Evolutionary conservation across 495 filamentous ascomycete species (phyloP).

Genomic region (Aspergillus coremiiformis): DNA sequence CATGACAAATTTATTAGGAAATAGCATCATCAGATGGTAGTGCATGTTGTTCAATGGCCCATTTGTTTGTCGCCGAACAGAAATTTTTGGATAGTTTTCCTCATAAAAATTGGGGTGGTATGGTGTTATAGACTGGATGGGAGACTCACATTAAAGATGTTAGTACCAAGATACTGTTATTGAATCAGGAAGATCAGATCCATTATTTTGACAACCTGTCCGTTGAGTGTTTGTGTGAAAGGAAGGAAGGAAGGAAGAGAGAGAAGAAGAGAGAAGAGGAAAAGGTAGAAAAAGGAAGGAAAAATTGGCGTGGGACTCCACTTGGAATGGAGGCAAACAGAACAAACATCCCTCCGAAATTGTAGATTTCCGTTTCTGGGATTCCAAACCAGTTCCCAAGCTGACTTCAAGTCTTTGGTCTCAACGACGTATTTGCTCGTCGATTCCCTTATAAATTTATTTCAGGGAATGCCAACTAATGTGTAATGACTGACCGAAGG

Average conservation of each 20-base stretch:
- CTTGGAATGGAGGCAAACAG: constrained; percentile 25
- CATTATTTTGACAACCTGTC: constrained; percentile 14
- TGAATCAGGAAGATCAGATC: constrained; percentile 1
- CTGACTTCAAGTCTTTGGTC: constrained; percentile 1
- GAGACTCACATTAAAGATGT: constrained; percentile 26
- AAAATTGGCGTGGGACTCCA: constrained; percentile 19
- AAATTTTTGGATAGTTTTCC: constrained; percentile 53
- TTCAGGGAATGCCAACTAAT: constrained; percentile 13
- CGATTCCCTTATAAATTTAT: constrained; percentile 4
- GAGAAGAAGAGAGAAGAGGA: constrained; percentile 24
- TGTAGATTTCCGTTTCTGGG: constrained; percentile 34
- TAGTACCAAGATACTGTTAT: constrained; percentile 2
- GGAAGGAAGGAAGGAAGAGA: constrained; percentile 8
- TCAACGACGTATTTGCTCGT: neutral
- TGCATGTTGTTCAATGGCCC: constrained; percentile 98
- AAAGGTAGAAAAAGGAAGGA: constrained; percentile 24
- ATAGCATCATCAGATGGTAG: constrained; percentile 83
- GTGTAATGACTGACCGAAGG: constrained; percentile 72
- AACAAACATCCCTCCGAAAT: constrained; percentile 34
- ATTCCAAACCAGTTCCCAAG: constrained; percentile 12
- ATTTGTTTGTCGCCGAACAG: constrained; percentile 67
- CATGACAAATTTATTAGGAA: neutral
- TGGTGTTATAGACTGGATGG: neutral
- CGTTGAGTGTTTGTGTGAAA: neutral
- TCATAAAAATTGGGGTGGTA: constrained; percentile 42